A percentile compares a stretch with the other conserved stretches of the same genome.
Evolutionary conservation across 345 rosid species (phyloP).

Genomic region (rapeseed (Brassica napus)): Da-Ae NC_063452.1:6842001-6842500

Average conservation of each 20-base stretch:
- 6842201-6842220: slow-evolving; percentile 32
- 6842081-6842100: slow-evolving; percentile 48
- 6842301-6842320: neutral
- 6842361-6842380: neutral
- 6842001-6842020: slow-evolving; percentile 40
- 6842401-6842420: slow-evolving; percentile 2
- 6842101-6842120: slow-evolving; percentile 37
- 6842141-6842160: slow-evolving; percentile 62
- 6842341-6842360: neutral
- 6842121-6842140: slow-evolving; percentile 60
- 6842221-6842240: slow-evolving; percentile 33
- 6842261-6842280: slow-evolving; percentile 4
- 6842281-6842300: neutral
- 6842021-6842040: slow-evolving; percentile 36
- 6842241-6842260: slow-evolving; percentile 35
- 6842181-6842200: slow-evolving; percentile 57
- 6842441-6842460: neutral
- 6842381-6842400: neutral
- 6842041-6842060: slow-evolving; percentile 34
- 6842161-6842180: slow-evolving; percentile 49
- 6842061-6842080: slow-evolving; percentile 29
- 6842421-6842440: neutral
- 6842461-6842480: neutral
- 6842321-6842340: neutral
- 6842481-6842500: neutral